phyloP scores from a whole-genome alignment of 2,329 filamentous ascomycete genomes.

The Fusarium nematophilum region DNA sequence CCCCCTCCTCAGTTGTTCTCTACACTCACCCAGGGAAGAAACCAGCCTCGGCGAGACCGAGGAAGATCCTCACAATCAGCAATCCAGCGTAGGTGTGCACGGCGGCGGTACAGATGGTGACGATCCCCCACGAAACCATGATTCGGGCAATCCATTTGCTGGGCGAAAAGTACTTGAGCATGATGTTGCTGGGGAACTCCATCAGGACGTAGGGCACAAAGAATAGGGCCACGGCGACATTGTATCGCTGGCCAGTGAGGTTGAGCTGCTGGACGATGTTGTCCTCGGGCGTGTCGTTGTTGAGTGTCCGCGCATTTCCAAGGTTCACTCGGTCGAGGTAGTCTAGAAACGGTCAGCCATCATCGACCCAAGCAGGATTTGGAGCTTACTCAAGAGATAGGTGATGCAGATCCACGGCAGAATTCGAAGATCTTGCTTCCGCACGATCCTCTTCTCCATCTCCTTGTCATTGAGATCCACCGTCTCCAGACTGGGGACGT shows the following conservation, averaged over 20 bases:
- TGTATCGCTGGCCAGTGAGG: slow-evolving; percentile 48
- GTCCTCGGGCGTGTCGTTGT: slow-evolving; percentile 49
- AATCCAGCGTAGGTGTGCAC: slow-evolving; percentile 60
- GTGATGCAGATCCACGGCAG: slow-evolving; percentile 49
- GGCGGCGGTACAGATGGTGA: slow-evolving; percentile 61
- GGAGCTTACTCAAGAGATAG: slow-evolving; percentile 45
- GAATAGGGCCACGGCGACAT: slow-evolving; percentile 47
- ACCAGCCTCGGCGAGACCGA: slow-evolving; percentile 64
- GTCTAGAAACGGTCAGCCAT: slow-evolving; percentile 12
- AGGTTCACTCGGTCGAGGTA: slow-evolving; percentile 49
- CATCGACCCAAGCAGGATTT: background rate
- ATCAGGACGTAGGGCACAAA: slow-evolving; percentile 47
- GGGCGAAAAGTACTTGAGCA: slow-evolving; percentile 50
- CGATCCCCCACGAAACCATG: slow-evolving; percentile 61
- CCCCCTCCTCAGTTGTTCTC: rapidly evolving
- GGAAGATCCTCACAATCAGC: slow-evolving; percentile 59
- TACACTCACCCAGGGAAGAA: slow-evolving; percentile 57
- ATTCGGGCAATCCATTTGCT: slow-evolving; percentile 51
- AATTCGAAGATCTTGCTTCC: slow-evolving; percentile 49
- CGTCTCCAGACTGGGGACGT: slow-evolving; percentile 49
- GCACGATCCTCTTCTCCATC: slow-evolving; percentile 49
- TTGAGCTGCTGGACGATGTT: slow-evolving; percentile 47
- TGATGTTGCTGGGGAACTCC: slow-evolving; percentile 49
- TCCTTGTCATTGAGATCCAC: slow-evolving; percentile 49
- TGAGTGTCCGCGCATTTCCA: slow-evolving; percentile 49